Conservation (phyloP, 805 yeast genomes). For the Ogataea methylovora region DNA sequence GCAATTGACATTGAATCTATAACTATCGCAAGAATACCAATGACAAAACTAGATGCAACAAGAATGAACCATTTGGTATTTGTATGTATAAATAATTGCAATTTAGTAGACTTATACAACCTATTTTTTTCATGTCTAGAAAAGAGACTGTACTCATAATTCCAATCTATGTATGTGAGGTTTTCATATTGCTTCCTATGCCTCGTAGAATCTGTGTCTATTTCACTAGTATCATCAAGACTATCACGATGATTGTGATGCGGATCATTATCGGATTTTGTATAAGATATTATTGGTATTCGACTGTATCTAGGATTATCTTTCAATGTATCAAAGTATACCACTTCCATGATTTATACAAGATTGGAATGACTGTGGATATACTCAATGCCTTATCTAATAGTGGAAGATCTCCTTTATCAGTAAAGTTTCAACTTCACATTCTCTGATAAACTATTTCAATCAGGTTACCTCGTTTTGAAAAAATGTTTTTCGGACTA, state of each 20-base stretch:
- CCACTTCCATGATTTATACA: background rate
- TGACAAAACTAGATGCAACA: conserved; percentile 33
- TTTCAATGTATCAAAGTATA: conserved; percentile 1
- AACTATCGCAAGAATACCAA: conserved; percentile 41
- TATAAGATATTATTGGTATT: conserved; percentile 9
- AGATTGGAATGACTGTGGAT: no score
- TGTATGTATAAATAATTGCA: conserved; percentile 9
- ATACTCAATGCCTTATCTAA: no score
- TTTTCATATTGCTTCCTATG: conserved; percentile 25
- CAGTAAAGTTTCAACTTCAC: no score
- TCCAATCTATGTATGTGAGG: conserved; percentile 46
- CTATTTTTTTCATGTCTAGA: conserved; percentile 7
- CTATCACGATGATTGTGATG: background rate
- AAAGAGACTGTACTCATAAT: conserved; percentile 28
- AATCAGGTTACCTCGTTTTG: no score
- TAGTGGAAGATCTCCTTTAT: no score
- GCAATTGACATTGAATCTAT: conserved; percentile 43
- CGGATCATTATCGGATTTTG: background rate
- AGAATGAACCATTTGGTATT: conserved; percentile 42
- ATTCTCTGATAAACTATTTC: no score
- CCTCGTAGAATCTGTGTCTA: background rate
- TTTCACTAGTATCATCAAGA: conserved; percentile 2
- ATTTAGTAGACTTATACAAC: background rate
- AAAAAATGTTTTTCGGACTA: no score
- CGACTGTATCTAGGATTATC: conserved; percentile 7